Percentiles rank a stretch among this genome's conserved stretches.
Conservation (phyloP, 495 filamentous ascomycete species). For the Annulohypoxylon moriforme region DNA sequence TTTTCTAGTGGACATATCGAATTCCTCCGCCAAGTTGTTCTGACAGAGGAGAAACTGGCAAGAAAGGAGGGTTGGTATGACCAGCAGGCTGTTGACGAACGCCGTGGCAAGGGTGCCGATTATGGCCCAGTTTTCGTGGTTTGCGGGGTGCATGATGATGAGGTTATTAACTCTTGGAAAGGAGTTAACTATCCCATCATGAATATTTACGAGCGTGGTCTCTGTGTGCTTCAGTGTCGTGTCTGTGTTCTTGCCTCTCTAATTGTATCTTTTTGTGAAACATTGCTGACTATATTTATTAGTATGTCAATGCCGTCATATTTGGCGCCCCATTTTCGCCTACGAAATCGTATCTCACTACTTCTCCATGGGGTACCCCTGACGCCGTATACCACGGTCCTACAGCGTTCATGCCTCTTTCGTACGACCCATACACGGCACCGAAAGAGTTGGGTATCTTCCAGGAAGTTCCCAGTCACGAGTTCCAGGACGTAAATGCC, state of each 20-base stretch:
- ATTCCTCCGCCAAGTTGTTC: constrained; percentile 81
- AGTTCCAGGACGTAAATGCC: constrained; percentile 88
- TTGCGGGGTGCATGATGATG: constrained; percentile 92
- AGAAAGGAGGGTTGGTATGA: constrained; percentile 77
- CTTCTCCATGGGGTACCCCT: constrained; percentile 79
- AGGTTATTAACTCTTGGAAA: constrained; percentile 94
- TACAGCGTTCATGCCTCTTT: constrained; percentile 88
- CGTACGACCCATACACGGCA: constrained; percentile 84
- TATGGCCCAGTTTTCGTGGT: constrained; percentile 87
- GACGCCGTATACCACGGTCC: constrained; percentile 93
- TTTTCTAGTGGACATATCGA: constrained; percentile 98
- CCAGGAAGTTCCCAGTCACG: constrained; percentile 75
- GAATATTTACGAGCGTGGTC: constrained; percentile 96
- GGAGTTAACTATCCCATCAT: constrained; percentile 99
- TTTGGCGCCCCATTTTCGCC: constrained; percentile 91
- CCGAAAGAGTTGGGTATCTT: constrained; percentile 85
- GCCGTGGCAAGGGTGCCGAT: constrained; percentile 73
- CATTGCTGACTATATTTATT: constrained; percentile 23
- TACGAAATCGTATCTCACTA: constrained; percentile 75
- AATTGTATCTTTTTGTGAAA: neutral
- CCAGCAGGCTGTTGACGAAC: constrained; percentile 67
- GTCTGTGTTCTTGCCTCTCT: constrained; percentile 60
- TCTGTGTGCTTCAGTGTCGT: constrained; percentile 94
- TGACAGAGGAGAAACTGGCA: constrained; percentile 75
- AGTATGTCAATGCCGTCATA: constrained; percentile 89